phyloP scores from a whole-genome alignment of 306 rosid species.

The Elaeagnus macrophylla region DNA sequence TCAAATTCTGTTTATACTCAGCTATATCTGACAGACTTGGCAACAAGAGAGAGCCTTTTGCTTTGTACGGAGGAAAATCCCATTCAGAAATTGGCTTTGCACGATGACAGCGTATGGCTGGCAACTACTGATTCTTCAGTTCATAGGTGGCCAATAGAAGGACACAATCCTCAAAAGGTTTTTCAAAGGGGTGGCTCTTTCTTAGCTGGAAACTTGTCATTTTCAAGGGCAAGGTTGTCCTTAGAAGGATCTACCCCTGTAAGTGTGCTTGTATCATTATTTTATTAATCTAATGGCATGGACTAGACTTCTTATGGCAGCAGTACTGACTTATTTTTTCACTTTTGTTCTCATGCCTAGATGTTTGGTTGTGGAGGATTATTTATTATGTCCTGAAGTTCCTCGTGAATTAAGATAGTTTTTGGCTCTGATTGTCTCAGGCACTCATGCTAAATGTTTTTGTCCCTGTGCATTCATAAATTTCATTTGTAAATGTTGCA shows the following conservation, averaged over 20 bases:
- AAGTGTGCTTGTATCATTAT: conserved; percentile 24
- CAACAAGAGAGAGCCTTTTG: conserved; percentile 91
- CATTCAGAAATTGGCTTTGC: conserved; percentile 67
- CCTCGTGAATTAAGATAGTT: background rate
- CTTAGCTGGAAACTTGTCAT: conserved; percentile 91
- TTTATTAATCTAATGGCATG: background rate
- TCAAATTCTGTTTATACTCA: conserved; percentile 44
- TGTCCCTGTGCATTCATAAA: conserved; percentile 9
- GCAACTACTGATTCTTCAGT: conserved; percentile 90
- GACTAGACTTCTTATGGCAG: no score
- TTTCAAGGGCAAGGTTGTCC: conserved; percentile 92
- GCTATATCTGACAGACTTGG: conserved; percentile 97
- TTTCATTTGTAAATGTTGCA: conserved; percentile 25
- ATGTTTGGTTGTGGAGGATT: no score
- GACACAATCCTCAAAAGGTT: conserved; percentile 66
- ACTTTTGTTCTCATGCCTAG: no score
- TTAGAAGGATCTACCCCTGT: conserved; percentile 89
- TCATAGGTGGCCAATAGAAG: conserved; percentile 89
- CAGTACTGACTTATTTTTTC: conserved; percentile 2
- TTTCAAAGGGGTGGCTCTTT: conserved; percentile 81
- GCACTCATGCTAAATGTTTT: conserved; percentile 8
- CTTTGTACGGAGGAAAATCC: conserved; percentile 92
- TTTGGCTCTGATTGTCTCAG: conserved; percentile 11
- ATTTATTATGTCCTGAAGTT: background rate
- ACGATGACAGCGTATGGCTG: conserved; percentile 76